These are phyloP conservation scores for Beauveria sp. DNA, from an alignment of 2,329 filamentous ascomycete species.

Conservation along the genomic window DNA sequence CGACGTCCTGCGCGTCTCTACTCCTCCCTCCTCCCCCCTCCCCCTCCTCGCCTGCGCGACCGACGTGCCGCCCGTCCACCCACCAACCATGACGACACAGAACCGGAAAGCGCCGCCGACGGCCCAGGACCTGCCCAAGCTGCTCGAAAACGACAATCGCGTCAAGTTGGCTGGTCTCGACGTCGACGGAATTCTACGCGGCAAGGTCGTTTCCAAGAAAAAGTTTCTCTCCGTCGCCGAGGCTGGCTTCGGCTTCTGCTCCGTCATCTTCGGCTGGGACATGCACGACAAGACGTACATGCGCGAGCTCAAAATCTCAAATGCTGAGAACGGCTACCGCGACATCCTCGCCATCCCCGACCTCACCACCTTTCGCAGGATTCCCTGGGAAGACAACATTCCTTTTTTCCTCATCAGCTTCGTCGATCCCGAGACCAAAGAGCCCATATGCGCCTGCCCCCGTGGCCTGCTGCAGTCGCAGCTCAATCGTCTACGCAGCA, in stretches of 20 bases:
- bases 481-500: slow-evolving; percentile 56
- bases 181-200: slow-evolving; percentile 68
- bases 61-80: neutral
- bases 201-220: slow-evolving; percentile 75
- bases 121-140: slow-evolving; percentile 51
- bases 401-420: slow-evolving; percentile 72
- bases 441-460: slow-evolving; percentile 70
- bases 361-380: slow-evolving; percentile 60
- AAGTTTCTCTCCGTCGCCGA: slow-evolving; percentile 71
- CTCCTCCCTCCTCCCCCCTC: neutral
- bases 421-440: slow-evolving; percentile 66
- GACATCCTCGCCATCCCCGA: slow-evolving; percentile 70
- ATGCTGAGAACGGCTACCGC: slow-evolving; percentile 70
- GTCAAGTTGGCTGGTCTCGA: slow-evolving; percentile 60
- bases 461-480: slow-evolving; percentile 64
- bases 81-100: slow-evolving; percentile 13
- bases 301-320: slow-evolving; percentile 66
- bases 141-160: slow-evolving; percentile 40
- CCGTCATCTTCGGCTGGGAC: slow-evolving; percentile 79
- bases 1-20: neutral
- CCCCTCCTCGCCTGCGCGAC: neutral
- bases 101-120: slow-evolving; percentile 37
- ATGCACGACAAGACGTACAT: slow-evolving; percentile 78
- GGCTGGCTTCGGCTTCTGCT: slow-evolving; percentile 77
- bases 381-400: slow-evolving; percentile 72